These are phyloP conservation scores for Fusarium subtropicale DNA, from an alignment of 2,329 filamentous ascomycete species.

Conservation along the genomic window DNA sequence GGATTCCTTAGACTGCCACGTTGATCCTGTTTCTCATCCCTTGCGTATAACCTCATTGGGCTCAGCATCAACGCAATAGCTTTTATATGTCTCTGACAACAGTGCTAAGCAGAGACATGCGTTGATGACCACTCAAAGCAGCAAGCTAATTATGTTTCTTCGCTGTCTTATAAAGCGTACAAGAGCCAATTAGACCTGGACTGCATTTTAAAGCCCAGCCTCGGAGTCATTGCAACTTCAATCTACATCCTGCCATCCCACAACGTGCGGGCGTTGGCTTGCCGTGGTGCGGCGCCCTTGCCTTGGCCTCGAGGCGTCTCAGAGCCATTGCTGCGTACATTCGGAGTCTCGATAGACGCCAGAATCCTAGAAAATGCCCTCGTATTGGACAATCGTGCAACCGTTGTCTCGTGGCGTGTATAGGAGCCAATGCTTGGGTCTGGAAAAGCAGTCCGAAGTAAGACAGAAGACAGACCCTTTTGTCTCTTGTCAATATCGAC, in stretches of 20 bases:
- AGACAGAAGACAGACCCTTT: constrained; percentile 5
- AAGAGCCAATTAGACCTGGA: constrained; percentile 18
- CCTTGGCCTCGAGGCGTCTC: background rate
- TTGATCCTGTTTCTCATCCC: constrained; percentile 17
- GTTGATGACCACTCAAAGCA: background rate
- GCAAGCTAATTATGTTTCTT: constrained; percentile 6
- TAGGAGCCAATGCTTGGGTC: constrained; percentile 1
- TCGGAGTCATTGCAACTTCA: constrained; percentile 8
- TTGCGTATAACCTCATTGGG: constrained; percentile 36
- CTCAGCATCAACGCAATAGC: constrained; percentile 12
- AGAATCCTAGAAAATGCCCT: constrained; percentile 19
- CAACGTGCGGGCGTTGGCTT: constrained; percentile 42
- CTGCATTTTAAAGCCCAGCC: background rate
- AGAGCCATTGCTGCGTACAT: constrained; percentile 13
- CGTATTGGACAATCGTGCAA: constrained; percentile 21
- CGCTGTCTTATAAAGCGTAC: constrained; percentile 24
- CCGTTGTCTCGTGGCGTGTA: constrained; percentile 40
- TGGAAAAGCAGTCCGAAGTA: background rate
- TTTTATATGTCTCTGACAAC: background rate
- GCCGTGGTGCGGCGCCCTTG: constrained; percentile 29
- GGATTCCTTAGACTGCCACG: constrained; percentile 15
- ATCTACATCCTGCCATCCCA: constrained; percentile 34
- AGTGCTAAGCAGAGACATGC: constrained; percentile 20
- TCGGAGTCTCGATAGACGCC: constrained; percentile 25
- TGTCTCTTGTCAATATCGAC: constrained; percentile 19